phyloP scores from a whole-genome alignment of 345 rosid genomes.

The Brassica carinata region DNA sequence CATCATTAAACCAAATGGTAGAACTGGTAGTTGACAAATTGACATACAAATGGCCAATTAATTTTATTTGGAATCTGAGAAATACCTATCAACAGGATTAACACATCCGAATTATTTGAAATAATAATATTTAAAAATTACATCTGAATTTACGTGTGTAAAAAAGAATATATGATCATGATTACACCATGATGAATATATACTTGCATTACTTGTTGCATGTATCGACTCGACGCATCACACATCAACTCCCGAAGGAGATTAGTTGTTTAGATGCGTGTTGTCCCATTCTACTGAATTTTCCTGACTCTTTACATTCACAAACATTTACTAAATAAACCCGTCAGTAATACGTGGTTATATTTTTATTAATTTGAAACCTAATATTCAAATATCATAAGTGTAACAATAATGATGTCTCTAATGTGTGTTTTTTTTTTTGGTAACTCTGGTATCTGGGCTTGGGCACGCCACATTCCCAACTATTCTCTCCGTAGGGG shows the following conservation, averaged over 20 bases:
- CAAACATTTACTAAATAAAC: conserved; percentile 2
- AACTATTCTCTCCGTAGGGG: no score
- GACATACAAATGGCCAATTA: background rate
- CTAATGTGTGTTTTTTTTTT: background rate
- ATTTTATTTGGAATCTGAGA: background rate
- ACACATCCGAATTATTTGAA: background rate
- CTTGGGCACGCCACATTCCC: no score
- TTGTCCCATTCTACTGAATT: conserved; percentile 17
- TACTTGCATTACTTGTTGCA: conserved; percentile 22
- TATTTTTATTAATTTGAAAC: background rate
- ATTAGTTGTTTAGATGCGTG: conserved; percentile 15
- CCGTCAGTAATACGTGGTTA: background rate
- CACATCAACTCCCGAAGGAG: conserved; percentile 4
- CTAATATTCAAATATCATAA: background rate
- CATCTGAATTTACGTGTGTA: background rate
- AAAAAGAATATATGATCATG: conserved; percentile 9
- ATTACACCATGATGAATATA: conserved; percentile 24
- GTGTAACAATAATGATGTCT: conserved; percentile 6
- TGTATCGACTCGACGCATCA: conserved; percentile 6
- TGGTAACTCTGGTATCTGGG: no score
- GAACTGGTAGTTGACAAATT: background rate
- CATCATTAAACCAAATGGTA: background rate
- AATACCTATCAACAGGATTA: background rate
- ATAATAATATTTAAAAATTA: background rate
- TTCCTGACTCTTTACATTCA: conserved; percentile 3